Percentiles rank a stretch among this genome's conserved stretches.
These are phyloP conservation scores for Phoma herbarum DNA, from an alignment of 2,329 filamentous ascomycete species.

Conservation along the genomic window DNA sequence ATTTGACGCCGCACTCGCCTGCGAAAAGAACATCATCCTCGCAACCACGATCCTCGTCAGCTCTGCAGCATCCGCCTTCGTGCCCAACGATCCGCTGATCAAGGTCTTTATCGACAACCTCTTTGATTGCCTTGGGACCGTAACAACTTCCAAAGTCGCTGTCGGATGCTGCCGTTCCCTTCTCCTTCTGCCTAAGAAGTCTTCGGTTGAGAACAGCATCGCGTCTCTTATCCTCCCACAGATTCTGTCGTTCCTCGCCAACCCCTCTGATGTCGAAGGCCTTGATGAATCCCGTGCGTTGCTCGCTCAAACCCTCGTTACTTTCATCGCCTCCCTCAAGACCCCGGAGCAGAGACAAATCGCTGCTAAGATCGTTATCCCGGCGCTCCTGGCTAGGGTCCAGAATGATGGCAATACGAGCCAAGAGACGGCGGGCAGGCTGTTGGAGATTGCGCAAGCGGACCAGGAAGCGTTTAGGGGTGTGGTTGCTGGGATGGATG, in stretches of 20 bases:
- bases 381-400: conserved; percentile 77
- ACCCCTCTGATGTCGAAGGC: conserved; percentile 72
- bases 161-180: conserved; percentile 89
- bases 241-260: conserved; percentile 77
- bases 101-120: conserved; percentile 80
- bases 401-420: conserved; percentile 66
- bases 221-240: conserved; percentile 77
- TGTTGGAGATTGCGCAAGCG: conserved; percentile 81
- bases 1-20: conserved; percentile 78
- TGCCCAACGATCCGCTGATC: conserved; percentile 77
- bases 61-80: conserved; percentile 76
- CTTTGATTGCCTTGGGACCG: conserved; percentile 81
- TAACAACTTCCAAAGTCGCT: conserved; percentile 87
- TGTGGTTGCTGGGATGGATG: conserved; percentile 75
- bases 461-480: conserved; percentile 78
- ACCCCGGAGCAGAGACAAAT: conserved; percentile 51
- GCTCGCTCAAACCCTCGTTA: conserved; percentile 76
- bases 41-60: conserved; percentile 90
- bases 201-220: conserved; percentile 63
- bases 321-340: conserved; percentile 66
- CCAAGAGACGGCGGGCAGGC: conserved; percentile 74
- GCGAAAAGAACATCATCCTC: conserved; percentile 92
- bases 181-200: conserved; percentile 69
- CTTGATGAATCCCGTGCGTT: conserved; percentile 77
- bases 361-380: conserved; percentile 79